Base-by-base conservation (phyloP, 2,329 filamentous ascomycete genomes). In the Verticillium tricorpus region DNA sequence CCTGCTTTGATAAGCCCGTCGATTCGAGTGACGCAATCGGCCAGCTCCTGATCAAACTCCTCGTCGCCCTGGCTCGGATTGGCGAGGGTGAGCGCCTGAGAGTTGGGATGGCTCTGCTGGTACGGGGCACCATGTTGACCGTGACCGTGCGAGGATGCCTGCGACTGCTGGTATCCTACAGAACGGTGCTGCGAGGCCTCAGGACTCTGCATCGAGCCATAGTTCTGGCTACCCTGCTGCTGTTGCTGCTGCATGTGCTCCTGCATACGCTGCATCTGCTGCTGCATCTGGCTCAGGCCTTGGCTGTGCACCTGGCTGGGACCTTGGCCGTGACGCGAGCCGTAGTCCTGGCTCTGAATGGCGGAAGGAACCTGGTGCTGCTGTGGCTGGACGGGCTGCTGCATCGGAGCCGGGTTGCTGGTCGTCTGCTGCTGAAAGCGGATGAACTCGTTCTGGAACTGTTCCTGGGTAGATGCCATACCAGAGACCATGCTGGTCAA, bases 401-500 rank as follows among this genome's bases (percentile, higher is more conserved):
- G 69, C 54, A 67, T 67, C 31, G 55, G 67, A 15, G 31, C 58
- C 55, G 35, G 59, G 52, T 32, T 62, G 45, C 69, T 67, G 12
- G 66, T 62, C 59, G 72, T 39, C 14, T 56, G 58, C 60, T 63
- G 60, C 67, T 85, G 83, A 66, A 86, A 76, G 72, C 85, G 86
- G 59, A 87, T 74, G 61, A 88, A 80, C 66, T 85, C 83, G 52
- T 83, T 83, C 72, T 93, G 89, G 66, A 92, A 86, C 61, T 89
- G 83, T 4, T 84, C 77, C 74, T 93, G 90, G 1, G 84, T 83
- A 5, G 85, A 77, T 5, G 87, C 87, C 87, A 94, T 88, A 14
- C 84, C 84, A 45, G 86, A 85, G 28, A 94, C 82, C 55, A 88
- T 91, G 65, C 89, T 85, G 2, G 87, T 85, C 62, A 93, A 80